Evolutionary conservation across 1,284 basidiomycete genomes (phyloP).

Genomic region (Cutaneotrichosporon curvatum): DNA sequence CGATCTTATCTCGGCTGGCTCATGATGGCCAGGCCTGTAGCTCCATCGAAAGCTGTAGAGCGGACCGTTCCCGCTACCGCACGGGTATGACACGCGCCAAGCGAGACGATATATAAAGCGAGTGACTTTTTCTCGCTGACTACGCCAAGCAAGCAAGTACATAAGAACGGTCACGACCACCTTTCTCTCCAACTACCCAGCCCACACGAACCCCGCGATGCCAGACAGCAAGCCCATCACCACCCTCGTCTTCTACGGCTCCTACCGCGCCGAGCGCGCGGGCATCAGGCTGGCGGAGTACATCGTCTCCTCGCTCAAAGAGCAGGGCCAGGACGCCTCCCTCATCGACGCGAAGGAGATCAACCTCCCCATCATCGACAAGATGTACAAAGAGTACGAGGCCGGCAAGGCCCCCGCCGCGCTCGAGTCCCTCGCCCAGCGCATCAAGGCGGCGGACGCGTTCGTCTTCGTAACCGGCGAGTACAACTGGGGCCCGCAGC

Average conservation of each 20-base stretch:
- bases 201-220: too few species aligned
- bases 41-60: too few species aligned
- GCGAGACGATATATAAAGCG: too few species aligned
- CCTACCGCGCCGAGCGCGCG: constrained; percentile 5
- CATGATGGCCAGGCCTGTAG: too few species aligned
- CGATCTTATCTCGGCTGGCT: too few species aligned
- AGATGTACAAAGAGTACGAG: constrained; percentile 6
- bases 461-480: constrained; percentile 10
- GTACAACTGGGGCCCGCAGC: constrained; percentile 11
- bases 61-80: too few species aligned
- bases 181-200: too few species aligned
- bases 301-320: neutral
- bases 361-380: constrained; percentile 6
- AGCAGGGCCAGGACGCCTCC: neutral
- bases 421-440: constrained; percentile 1
- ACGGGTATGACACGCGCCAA: too few species aligned
- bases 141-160: too few species aligned
- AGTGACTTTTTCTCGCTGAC: too few species aligned
- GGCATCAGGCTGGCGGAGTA: constrained; percentile 7
- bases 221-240: too few species aligned
- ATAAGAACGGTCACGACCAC: too few species aligned
- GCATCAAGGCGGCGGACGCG: constrained; percentile 6
- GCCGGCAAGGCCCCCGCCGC: neutral
- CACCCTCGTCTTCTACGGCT: constrained; percentile 8
- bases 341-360: constrained; percentile 7